phyloP scores from a whole-genome alignment of 768 basidiomycete species.

The Boletus reticuloceps region DNA sequence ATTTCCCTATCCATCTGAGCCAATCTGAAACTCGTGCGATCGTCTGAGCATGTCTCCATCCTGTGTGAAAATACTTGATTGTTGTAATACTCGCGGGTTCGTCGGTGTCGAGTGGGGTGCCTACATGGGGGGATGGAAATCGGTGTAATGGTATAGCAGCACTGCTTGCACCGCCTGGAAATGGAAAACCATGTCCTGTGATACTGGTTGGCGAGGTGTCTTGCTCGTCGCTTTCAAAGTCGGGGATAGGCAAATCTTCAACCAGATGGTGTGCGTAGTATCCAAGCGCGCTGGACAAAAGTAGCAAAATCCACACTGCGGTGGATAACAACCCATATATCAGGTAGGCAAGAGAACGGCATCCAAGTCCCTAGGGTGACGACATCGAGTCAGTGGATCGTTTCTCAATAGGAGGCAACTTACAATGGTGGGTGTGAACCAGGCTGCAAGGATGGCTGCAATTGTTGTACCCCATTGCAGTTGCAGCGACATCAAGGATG shows the following conservation, averaged over 20 bases:
- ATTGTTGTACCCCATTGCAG: conserved; percentile 34
- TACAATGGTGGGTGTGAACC: conserved; percentile 32
- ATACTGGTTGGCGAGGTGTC: not conserved
- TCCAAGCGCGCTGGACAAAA: conserved; percentile 28
- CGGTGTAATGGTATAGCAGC: not conserved
- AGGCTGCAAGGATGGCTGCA: conserved; percentile 28
- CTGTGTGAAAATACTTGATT: not conserved
- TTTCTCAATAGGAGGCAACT: not conserved
- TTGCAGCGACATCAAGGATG: conserved; percentile 28
- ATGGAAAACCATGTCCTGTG: not conserved
- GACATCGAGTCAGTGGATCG: not conserved
- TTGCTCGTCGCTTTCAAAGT: not conserved
- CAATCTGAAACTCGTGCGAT: conserved; percentile 3
- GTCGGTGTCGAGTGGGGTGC: too few relatives aligned
- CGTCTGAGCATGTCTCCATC: not conserved
- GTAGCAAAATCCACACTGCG: conserved; percentile 28
- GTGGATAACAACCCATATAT: conserved; percentile 31
- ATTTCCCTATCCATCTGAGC: conserved; percentile 28
- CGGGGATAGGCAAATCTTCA: not conserved
- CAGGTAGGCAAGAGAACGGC: conserved; percentile 33
- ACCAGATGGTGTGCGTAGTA: conserved; percentile 16
- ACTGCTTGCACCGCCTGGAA: not conserved
- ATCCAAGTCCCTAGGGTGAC: conserved; percentile 29
- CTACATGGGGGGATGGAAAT: not conserved
- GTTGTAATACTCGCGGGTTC: not conserved